Conservation (phyloP, 2,329 filamentous ascomycete genomes). For the Aspergillus sp. region DNA sequence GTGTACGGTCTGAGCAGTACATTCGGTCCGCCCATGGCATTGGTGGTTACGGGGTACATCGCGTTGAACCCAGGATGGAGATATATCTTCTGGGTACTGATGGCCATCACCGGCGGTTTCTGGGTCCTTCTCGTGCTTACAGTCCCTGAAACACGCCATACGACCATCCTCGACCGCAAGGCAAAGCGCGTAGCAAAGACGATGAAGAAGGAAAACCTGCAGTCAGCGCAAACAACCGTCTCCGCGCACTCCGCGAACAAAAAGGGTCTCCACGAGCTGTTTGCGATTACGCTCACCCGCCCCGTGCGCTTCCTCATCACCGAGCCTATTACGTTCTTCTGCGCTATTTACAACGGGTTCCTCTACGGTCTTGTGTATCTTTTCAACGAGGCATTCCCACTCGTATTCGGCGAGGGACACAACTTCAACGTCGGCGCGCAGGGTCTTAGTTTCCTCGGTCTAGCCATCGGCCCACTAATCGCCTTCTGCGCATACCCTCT, state of each 20-base stretch:
- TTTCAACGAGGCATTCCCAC: conserved; percentile 62
- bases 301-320: conserved; percentile 44
- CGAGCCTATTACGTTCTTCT: conserved; percentile 23
- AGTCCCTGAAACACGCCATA: conserved; percentile 51
- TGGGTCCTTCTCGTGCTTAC: conserved; percentile 42
- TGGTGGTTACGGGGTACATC: conserved; percentile 31
- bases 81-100: conserved; percentile 57
- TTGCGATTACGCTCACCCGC: conserved; percentile 61
- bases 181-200: conserved; percentile 45
- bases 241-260: conserved; percentile 31
- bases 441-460: conserved; percentile 52
- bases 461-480: conserved; percentile 57
- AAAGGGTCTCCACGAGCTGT: conserved; percentile 66
- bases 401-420: conserved; percentile 59
- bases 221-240: conserved; percentile 53
- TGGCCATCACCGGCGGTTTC: conserved; percentile 48
- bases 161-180: conserved; percentile 50
- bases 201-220: conserved; percentile 44
- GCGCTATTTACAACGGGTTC: conserved; percentile 48
- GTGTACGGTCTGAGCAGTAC: conserved; percentile 31
- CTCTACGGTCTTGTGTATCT: conserved; percentile 69
- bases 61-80: conserved; percentile 38
- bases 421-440: conserved; percentile 48
- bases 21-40: conserved; percentile 28
- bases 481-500: conserved; percentile 51